Evolutionary conservation across 345 rosid genomes (phyloP), one percentile per base, ranked within the genome.

Genomic region (Turnera subulata): DNA sequence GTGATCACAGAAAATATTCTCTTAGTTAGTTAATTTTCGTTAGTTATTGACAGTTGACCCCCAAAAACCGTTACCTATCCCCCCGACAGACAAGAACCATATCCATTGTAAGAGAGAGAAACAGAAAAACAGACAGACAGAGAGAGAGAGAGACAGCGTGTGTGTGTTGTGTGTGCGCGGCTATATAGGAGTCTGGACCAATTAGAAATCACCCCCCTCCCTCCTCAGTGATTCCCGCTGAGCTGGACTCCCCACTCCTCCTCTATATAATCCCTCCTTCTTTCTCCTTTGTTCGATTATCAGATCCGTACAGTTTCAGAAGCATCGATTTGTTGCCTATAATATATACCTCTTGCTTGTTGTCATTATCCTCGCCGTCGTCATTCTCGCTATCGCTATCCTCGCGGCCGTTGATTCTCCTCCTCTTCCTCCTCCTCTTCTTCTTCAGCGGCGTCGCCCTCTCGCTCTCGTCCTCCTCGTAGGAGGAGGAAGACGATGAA

Each of bases 41-140:
- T 78, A 69, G 84, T 78, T 79, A 78, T 80, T 80, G 76, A 85
- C 93, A 83, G 93, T 90, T 90, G 97, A 83, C 93, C 82, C 76
- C 35, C 35, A 29, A 3, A 29, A 76, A 80, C 93, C 76, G 78
- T 82, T 84, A 76, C 50, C 35, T 53, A 64, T 62, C 77, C 53
- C 22, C 68, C 69, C 72, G 58, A 71, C 58, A 52, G 5, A 17
- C 18, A 37, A 23, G 22, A 15, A 46, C 8, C 51, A 51, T 14
- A 21, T 29, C 35, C 35, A 29, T 29, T 29, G 35, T 29, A 33
- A 63, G 55, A 57, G 53, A 69, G 62, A 62, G 53, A 62, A 11
- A 52, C 6, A 35, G 18, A 44, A 21, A 10, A 11, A 25, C 29
- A 53, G 19, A 23, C 37, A 23, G n/a, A n/a, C n/a, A n/a, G n/a